Percentiles rank a stretch among this genome's conserved stretches.
phyloP scores from a whole-genome alignment of 179 eudicot genomes.

The Silene vulgaris region DNA sequence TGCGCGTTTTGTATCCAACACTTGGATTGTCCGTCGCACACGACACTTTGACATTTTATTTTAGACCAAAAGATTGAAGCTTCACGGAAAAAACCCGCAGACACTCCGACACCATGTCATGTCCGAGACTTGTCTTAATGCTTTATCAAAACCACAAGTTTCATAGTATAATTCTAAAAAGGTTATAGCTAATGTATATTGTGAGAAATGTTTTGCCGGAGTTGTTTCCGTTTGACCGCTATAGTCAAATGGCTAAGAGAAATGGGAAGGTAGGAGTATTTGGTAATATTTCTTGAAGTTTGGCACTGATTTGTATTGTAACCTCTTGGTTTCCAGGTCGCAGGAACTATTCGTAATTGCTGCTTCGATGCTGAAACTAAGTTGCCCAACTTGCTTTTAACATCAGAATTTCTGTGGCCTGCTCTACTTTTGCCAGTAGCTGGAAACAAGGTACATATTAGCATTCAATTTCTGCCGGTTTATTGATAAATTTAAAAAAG shows the following conservation, averaged over 20 bases:
- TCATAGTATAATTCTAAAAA: too few relatives aligned
- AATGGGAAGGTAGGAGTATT: neutral
- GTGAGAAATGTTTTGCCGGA: neutral
- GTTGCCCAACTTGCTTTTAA: slow-evolving; percentile 74
- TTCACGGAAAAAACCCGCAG: too few relatives aligned
- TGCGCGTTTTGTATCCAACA: too few relatives aligned
- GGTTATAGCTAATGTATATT: too few relatives aligned
- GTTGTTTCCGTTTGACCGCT: neutral
- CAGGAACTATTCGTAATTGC: slow-evolving; percentile 93
- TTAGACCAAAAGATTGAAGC: too few relatives aligned
- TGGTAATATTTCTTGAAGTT: neutral
- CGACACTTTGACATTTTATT: too few relatives aligned
- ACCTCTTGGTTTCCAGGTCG: slow-evolving; percentile 44
- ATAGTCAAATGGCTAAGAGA: neutral
- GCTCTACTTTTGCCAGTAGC: slow-evolving; percentile 90
- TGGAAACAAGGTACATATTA: slow-evolving; percentile 99
- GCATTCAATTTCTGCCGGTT: neutral
- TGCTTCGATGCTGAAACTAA: slow-evolving; percentile 93
- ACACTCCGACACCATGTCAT: too few relatives aligned
- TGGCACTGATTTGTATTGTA: slow-evolving; percentile 1
- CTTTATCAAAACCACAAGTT: too few relatives aligned
- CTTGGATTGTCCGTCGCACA: too few relatives aligned
- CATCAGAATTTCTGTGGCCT: slow-evolving; percentile 94
- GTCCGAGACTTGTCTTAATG: too few relatives aligned
- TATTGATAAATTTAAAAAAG: too few relatives aligned